Percentiles rank a stretch among this genome's conserved stretches.
These are phyloP conservation scores for Xylaria digitata DNA, from an alignment of 2,329 filamentous ascomycete genomes.

Conservation along the genomic window DNA sequence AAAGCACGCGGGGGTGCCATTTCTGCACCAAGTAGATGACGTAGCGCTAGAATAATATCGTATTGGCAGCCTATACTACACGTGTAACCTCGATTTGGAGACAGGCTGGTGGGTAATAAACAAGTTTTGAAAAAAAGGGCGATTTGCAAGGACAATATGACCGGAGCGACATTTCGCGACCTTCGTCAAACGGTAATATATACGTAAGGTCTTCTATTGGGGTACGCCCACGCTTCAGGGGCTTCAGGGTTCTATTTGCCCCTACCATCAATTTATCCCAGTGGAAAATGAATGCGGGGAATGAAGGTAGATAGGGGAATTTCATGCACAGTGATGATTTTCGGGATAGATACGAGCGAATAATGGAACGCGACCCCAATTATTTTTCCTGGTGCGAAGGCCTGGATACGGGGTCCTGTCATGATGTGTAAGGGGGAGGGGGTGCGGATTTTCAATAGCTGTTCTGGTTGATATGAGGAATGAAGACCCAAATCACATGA, in stretches of 20 bases:
- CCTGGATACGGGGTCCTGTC: too few species aligned
- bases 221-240: background rate
- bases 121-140: background rate
- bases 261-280: background rate
- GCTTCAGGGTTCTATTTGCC: background rate
- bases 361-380: too few species aligned
- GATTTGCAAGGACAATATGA: background rate
- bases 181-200: too few species aligned
- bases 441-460: background rate
- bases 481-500: too few species aligned
- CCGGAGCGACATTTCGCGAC: background rate
- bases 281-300: background rate
- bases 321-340: background rate
- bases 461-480: too few species aligned
- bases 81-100: background rate
- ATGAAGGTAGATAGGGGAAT: background rate
- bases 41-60: background rate
- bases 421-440: too few species aligned
- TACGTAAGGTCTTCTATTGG: background rate
- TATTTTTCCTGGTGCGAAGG: too few species aligned
- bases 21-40: background rate
- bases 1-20: constrained; percentile 41
- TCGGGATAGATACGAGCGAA: too few species aligned
- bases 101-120: background rate
- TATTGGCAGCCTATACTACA: background rate